Percentiles rank a stretch among this genome's conserved stretches.
Evolutionary conservation across 768 basidiomycete species (phyloP).

Genomic region (Amanita brunnescens): DNA sequence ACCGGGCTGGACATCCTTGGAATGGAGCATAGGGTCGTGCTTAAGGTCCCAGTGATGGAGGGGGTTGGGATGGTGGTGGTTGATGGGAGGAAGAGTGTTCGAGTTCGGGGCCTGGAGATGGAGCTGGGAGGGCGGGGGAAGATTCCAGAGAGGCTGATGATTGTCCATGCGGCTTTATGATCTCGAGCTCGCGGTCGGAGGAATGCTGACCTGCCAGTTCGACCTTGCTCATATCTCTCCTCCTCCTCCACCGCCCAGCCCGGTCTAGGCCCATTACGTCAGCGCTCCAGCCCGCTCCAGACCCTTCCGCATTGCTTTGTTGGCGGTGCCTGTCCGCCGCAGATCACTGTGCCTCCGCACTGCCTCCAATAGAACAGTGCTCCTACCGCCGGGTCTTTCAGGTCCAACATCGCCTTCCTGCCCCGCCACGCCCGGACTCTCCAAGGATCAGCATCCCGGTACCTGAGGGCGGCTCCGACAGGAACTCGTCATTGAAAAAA

Average conservation of each 20-base stretch:
- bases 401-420: too few relatives aligned
- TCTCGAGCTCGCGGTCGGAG: neutral
- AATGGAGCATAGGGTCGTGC: neutral
- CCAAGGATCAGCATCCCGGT: too few relatives aligned
- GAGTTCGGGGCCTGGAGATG: neutral
- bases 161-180: neutral
- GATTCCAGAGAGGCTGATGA: conserved; percentile 1
- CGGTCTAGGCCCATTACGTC: neutral
- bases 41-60: neutral
- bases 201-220: neutral
- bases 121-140: conserved; percentile 7
- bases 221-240: neutral
- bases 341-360: too few relatives aligned
- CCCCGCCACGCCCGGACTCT: too few relatives aligned
- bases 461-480: too few relatives aligned
- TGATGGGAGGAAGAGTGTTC: conserved; percentile 5
- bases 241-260: neutral
- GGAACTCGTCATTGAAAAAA: too few relatives aligned
- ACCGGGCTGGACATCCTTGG: neutral
- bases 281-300: neutral
- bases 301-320: neutral
- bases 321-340: neutral
- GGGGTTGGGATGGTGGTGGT: neutral
- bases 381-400: too few relatives aligned
- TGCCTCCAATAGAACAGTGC: too few relatives aligned